phyloP scores from a whole-genome alignment of 2,329 filamentous ascomycete genomes.

The Metarhizium robertsii region DNA sequence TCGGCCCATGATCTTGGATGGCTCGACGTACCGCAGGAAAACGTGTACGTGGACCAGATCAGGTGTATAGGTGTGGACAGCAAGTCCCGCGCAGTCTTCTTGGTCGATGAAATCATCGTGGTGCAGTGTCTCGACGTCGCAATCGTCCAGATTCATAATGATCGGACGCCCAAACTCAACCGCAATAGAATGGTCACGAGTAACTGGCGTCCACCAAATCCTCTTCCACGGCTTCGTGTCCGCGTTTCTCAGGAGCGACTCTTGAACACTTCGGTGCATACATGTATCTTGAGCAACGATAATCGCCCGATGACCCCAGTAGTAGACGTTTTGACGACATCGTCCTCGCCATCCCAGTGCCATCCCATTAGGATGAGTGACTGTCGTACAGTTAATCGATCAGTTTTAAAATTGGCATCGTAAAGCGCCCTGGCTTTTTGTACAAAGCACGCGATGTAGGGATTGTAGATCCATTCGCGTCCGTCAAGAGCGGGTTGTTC shows the following conservation, averaged over 20 bases:
- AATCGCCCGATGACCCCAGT: conserved; percentile 92
- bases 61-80: conserved; percentile 35
- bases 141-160: conserved; percentile 93
- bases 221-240: conserved; percentile 96
- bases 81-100: conserved; percentile 64
- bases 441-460: conserved; percentile 95
- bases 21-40: conserved; percentile 94
- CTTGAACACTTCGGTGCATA: conserved; percentile 94
- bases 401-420: conserved; percentile 95
- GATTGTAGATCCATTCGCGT: conserved; percentile 87
- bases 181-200: conserved; percentile 86
- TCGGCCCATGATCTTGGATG: conserved; percentile 96
- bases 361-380: conserved; percentile 90
- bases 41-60: conserved; percentile 89
- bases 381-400: conserved; percentile 86
- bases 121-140: conserved; percentile 93
- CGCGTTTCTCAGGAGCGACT: conserved; percentile 79
- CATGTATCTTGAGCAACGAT: conserved; percentile 95
- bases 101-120: conserved; percentile 97
- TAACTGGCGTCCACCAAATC: conserved; percentile 98
- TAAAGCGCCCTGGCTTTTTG: conserved; percentile 93
- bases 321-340: conserved; percentile 99
- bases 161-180: conserved; percentile 91
- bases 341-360: conserved; percentile 99
- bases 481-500: conserved; percentile 91